Evolutionary conservation across 768 basidiomycete species (phyloP).

Genomic region (Mycena albidolilacea): DNA sequence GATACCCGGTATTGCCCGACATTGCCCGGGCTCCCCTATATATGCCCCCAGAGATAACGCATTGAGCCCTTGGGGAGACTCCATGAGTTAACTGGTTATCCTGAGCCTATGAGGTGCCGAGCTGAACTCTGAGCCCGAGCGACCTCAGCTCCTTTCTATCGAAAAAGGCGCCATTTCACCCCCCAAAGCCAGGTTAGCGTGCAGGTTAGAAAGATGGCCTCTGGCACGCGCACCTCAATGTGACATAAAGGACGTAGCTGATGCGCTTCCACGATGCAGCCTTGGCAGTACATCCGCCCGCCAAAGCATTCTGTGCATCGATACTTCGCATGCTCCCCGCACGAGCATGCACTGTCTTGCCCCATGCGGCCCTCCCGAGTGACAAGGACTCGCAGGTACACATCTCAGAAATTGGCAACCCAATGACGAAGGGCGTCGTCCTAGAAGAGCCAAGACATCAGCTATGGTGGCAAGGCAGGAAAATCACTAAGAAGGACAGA

Average conservation of each 20-base stretch:
- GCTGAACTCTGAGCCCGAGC: no score
- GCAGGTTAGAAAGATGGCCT: no score
- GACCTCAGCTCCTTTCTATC: no score
- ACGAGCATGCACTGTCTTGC: neutral
- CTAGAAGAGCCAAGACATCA: neutral
- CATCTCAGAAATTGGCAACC: neutral
- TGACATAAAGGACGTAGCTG: neutral
- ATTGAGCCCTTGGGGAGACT: no score
- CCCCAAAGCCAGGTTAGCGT: no score
- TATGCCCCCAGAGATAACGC: no score
- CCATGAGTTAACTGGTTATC: no score
- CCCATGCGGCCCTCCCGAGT: neutral
- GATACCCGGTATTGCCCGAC: no score
- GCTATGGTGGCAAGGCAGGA: no score
- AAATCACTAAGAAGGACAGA: neutral
- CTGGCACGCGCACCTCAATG: neutral
- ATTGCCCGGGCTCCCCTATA: no score
- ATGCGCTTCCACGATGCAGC: neutral
- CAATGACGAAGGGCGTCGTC: neutral
- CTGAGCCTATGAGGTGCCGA: no score
- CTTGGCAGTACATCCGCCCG: neutral
- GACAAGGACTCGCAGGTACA: neutral
- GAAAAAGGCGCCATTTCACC: no score
- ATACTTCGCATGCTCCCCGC: neutral
- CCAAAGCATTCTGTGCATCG: neutral